A percentile compares a stretch with the other conserved stretches of the same genome.
phyloP scores from a whole-genome alignment of 352 stramenopile species.

The Globisporangium solare region DNA sequence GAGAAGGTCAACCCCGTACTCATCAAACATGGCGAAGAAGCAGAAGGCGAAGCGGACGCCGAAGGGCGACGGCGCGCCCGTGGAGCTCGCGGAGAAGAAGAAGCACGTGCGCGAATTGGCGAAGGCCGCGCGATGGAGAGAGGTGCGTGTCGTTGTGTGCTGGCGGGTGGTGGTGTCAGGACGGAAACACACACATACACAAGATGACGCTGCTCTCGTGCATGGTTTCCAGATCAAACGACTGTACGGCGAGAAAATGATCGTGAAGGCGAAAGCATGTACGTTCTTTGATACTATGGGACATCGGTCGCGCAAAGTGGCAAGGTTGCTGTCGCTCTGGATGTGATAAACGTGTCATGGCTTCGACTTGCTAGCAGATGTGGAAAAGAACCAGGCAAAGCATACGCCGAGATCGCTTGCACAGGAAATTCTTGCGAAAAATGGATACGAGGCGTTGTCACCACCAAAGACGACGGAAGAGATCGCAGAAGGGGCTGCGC shows the following conservation, averaged over 20 bases:
- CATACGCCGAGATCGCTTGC: slow-evolving; percentile 65
- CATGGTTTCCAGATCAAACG: slow-evolving; percentile 39
- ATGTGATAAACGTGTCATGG: not conserved
- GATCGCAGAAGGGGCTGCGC: not conserved
- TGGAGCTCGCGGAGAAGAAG: slow-evolving; percentile 57
- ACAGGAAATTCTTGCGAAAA: slow-evolving; percentile 53
- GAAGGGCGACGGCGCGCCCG: slow-evolving; percentile 3
- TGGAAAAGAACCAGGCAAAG: slow-evolving; percentile 35
- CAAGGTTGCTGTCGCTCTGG: too few relatives aligned
- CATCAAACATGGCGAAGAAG: slow-evolving; percentile 21
- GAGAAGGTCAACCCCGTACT: not conserved
- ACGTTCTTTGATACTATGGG: slow-evolving; percentile 4
- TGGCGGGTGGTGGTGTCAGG: not conserved
- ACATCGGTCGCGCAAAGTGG: too few relatives aligned
- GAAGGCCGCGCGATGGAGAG: slow-evolving; percentile 35
- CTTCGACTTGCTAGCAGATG: slow-evolving; percentile 24
- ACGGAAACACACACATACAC: too few relatives aligned
- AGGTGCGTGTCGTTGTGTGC: slow-evolving; percentile 26
- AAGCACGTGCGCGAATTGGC: slow-evolving; percentile 70
- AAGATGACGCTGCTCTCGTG: not conserved
- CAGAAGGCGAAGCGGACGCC: slow-evolving; percentile 19
- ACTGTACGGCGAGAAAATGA: slow-evolving; percentile 67
- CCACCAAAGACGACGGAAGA: not conserved
- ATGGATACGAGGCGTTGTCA: slow-evolving; percentile 36
- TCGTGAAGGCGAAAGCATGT: slow-evolving; percentile 66